Evolutionary conservation across 2,329 filamentous ascomycete genomes (phyloP).

Genomic region (Alternaria triticimaculans): DNA sequence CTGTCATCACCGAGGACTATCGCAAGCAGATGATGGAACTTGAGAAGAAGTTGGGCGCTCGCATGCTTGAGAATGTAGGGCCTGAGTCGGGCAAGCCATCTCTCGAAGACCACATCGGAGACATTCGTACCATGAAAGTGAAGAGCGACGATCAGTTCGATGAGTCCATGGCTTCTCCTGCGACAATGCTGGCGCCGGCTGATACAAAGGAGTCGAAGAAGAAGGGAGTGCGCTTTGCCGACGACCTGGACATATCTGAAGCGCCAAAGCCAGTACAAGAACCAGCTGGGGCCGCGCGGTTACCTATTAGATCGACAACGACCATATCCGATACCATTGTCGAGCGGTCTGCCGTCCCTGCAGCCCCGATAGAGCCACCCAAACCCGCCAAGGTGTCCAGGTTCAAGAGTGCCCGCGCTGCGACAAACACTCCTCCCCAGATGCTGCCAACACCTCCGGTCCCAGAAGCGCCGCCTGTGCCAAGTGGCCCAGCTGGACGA

Average conservation of each 20-base stretch:
- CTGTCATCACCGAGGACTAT: constrained; percentile 75
- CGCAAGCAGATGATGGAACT: constrained; percentile 83
- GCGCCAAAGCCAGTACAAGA: constrained; percentile 34
- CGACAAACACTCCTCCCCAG: constrained; percentile 18
- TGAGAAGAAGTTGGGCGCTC: constrained; percentile 74
- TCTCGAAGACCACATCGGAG: constrained; percentile 58
- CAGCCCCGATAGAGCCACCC: constrained; percentile 17
- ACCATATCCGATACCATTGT: constrained; percentile 46
- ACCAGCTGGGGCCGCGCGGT: constrained; percentile 21
- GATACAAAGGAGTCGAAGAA: constrained; percentile 30
- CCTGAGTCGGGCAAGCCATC: constrained; percentile 52
- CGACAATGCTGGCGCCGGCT: constrained; percentile 4
- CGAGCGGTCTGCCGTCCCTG: constrained; percentile 34
- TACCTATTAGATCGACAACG: constrained; percentile 13
- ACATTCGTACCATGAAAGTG: constrained; percentile 63
- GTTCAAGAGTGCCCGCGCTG: constrained; percentile 49
- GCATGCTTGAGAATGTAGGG: constrained; percentile 64
- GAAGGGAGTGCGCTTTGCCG: constrained; percentile 84
- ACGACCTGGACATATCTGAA: constrained; percentile 73
- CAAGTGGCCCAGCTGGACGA: constrained; percentile 52
- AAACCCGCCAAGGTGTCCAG: constrained; percentile 48
- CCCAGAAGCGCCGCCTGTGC: constrained; percentile 36
- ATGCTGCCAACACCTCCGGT: constrained; percentile 34
- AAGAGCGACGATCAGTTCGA: constrained; percentile 49
- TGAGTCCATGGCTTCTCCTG: constrained; percentile 21